Conservation (phyloP, 345 rosid species). For the Cardamine resedifolia region DNA sequence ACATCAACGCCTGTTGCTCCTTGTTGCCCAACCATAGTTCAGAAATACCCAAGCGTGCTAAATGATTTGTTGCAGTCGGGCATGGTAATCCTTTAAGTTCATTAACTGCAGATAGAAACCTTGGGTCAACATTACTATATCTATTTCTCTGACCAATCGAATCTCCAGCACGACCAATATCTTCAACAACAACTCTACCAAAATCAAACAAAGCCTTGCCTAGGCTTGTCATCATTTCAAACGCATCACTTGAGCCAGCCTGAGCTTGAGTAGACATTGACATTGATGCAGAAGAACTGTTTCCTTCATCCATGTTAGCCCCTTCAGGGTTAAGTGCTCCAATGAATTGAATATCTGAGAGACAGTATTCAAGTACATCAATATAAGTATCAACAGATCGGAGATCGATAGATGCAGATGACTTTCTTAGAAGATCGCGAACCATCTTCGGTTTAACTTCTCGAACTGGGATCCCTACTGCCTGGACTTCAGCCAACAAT, state of each 20-base stretch:
- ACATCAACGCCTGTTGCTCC: constrained; percentile 82
- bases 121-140: constrained; percentile 47
- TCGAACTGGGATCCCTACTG: constrained; percentile 62
- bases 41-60: constrained; percentile 61
- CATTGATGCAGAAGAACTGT: constrained; percentile 39
- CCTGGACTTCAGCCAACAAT: constrained; percentile 80
- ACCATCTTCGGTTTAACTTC: constrained; percentile 98
- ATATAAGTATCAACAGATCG: constrained; percentile 79
- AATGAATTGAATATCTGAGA: constrained; percentile 71
- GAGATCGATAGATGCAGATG: constrained; percentile 69
- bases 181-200: constrained; percentile 90
- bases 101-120: constrained; percentile 48
- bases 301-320: constrained; percentile 40
- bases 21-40: constrained; percentile 86
- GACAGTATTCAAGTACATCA: constrained; percentile 90
- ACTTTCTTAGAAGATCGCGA: constrained; percentile 67
- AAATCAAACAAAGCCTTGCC: constrained; percentile 92
- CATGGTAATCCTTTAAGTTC: constrained; percentile 82
- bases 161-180: constrained; percentile 75
- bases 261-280: constrained; percentile 47
- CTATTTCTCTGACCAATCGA: constrained; percentile 42
- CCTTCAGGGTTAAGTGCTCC: constrained; percentile 42
- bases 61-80: constrained; percentile 77
- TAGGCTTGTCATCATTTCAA: constrained; percentile 89
- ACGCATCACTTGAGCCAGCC: constrained; percentile 83